Conservation (phyloP, 352 stramenopile species). For the Globisporangium radiosum region DNA sequence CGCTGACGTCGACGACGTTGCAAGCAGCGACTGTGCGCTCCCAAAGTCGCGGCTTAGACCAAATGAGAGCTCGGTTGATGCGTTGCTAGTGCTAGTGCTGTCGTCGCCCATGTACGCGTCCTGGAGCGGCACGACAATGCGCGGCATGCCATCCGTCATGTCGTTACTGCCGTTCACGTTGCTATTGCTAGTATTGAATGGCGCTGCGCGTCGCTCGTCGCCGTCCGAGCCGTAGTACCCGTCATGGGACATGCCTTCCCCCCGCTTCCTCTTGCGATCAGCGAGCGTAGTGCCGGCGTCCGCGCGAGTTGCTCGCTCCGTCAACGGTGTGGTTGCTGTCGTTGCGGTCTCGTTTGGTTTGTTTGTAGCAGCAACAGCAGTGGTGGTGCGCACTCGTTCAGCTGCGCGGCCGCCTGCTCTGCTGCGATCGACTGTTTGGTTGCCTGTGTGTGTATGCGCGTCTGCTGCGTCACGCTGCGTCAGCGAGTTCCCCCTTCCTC, state of each 20-base stretch:
- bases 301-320: not conserved
- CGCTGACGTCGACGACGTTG: constrained; percentile 20
- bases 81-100: not conserved
- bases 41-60: constrained; percentile 21
- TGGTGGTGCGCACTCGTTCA: too few species aligned
- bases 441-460: too few species aligned
- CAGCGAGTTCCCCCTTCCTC: too few species aligned
- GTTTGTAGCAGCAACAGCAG: too few species aligned
- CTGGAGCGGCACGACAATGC: constrained; percentile 24
- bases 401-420: too few species aligned
- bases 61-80: constrained; percentile 19
- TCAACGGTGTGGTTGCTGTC: too few species aligned
- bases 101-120: constrained; percentile 32
- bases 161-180: not conserved
- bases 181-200: constrained; percentile 4
- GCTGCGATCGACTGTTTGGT: too few species aligned
- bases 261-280: constrained; percentile 53
- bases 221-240: constrained; percentile 45
- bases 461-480: too few species aligned
- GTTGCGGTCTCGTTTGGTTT: not conserved
- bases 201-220: constrained; percentile 11
- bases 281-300: constrained; percentile 19
- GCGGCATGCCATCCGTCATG: constrained; percentile 10
- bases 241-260: constrained; percentile 57
- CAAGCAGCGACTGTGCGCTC: constrained; percentile 14